Base-by-base conservation (phyloP, 2,329 filamentous ascomycete genomes). In the Parafenestella ontariensis region DNA sequence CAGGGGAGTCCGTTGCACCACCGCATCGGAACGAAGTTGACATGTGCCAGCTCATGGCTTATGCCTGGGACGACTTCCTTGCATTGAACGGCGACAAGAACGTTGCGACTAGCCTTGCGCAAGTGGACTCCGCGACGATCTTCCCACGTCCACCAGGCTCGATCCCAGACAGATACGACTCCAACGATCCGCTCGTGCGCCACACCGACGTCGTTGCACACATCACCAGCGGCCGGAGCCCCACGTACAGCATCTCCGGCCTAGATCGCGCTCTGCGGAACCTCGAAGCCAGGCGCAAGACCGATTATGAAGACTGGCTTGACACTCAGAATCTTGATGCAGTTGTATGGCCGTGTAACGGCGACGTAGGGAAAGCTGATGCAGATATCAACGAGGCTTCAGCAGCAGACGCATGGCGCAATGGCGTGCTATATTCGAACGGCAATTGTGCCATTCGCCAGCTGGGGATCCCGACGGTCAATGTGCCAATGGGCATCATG, bases 21-120 rank as follows among this genome's bases (percentile, higher is more conserved):
- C 64, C 62, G 17, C 40, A 71, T 5, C 72, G 73, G 43, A 77
- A 77, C n/a, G 29, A 46, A 20, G 21, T 34, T 11, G 43, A 45
- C 79, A 82, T 58, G 70, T 31, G 71, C 28, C 28, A 76, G 40
- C 66, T 82, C 4, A 76, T 81, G 3, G 77, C 80, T 1, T 77
- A 78, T 49, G 74, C 76, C 0, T 83, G 81, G 81, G 78, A 83
- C 52, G 79, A 81, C 56, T 83, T 83, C 44, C 66, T 83, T 4
- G 53, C 58, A 2, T 46, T 60, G 3, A 81, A 80, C 50, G 65
- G 59, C 7, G 78, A 81, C 0, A 15, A 45, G 72, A 68, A 3
- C 66, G 74, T 33, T 56, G 72, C 31, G 13, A 46, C 2, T 69
- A 67, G 33, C 65, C 36, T 49, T 13, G 15, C 37, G 17, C 28